phyloP scores from a whole-genome alignment of 176 grass and related monocot species.

The Otatea glauca region DNA sequence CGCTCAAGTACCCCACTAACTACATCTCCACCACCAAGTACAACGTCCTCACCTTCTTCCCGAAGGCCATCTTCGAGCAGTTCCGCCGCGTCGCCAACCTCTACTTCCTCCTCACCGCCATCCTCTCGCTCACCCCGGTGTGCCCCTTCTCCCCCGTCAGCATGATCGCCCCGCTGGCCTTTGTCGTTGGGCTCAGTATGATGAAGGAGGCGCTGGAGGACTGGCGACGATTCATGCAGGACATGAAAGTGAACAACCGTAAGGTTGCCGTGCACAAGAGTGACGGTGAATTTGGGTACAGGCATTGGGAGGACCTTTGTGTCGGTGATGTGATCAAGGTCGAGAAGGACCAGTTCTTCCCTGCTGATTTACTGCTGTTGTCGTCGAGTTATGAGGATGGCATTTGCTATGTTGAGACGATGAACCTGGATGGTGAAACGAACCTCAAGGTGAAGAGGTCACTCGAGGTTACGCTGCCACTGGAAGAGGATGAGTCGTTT shows the following conservation, averaged over 20 bases:
- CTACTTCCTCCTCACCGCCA: slow-evolving; percentile 92
- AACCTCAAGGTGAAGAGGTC: slow-evolving; percentile 99
- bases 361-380: slow-evolving; percentile 80
- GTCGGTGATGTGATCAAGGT: slow-evolving; percentile 93
- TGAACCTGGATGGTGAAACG: slow-evolving; percentile 96
- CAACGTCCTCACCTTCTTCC: slow-evolving; percentile 89
- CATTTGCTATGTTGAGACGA: slow-evolving; percentile 98
- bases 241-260: slow-evolving; percentile 93
- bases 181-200: slow-evolving; percentile 94
- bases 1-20: slow-evolving; percentile 82
- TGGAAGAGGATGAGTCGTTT: slow-evolving; percentile 80
- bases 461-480: slow-evolving; percentile 70
- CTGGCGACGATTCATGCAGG: slow-evolving; percentile 92
- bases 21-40: slow-evolving; percentile 98
- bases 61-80: slow-evolving; percentile 97
- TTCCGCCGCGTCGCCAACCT: slow-evolving; percentile 94
- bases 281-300: slow-evolving; percentile 62
- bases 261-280: slow-evolving; percentile 71
- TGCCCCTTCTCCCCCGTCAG: slow-evolving; percentile 79
- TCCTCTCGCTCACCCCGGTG: slow-evolving; percentile 89
- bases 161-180: slow-evolving; percentile 85
- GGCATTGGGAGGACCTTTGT: slow-evolving; percentile 75
- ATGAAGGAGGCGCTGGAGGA: slow-evolving; percentile 93
- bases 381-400: slow-evolving; percentile 95
- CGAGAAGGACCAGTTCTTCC: slow-evolving; percentile 98